Conservation (phyloP, 306 rosid genomes). For the Prunus campanulata region DNA sequence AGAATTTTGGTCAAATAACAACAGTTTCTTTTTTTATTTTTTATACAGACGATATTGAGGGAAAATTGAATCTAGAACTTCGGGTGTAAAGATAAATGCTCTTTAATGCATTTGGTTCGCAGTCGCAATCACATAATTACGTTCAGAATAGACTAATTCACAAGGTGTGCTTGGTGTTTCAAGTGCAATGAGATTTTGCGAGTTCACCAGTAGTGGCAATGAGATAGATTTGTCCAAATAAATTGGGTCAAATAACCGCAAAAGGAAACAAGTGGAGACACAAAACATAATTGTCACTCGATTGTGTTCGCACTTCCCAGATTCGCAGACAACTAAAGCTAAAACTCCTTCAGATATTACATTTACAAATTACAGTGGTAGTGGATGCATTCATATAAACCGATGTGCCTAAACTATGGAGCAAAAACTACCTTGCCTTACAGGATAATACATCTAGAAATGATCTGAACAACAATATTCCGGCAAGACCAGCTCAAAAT, state of each 20-base stretch:
- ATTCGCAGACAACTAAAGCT: constrained; percentile 13
- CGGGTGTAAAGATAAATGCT: no score
- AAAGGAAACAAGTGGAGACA: not conserved
- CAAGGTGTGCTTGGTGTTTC: not conserved
- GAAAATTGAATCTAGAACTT: no score
- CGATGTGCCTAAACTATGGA: constrained; percentile 2
- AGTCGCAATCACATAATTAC: no score
- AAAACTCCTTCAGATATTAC: constrained; percentile 23
- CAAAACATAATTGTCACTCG: not conserved
- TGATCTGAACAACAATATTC: constrained; percentile 3
- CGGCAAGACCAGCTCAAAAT: constrained; percentile 22
- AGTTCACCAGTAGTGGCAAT: not conserved
- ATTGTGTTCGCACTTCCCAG: constrained; percentile 13
- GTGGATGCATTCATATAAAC: constrained; percentile 5
- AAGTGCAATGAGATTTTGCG: not conserved
- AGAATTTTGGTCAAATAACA: no score
- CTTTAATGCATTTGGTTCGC: no score
- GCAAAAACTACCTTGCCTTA: not conserved
- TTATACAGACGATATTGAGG: no score
- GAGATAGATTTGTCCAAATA: not conserved
- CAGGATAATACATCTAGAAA: constrained; percentile 1
- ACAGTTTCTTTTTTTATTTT: no score
- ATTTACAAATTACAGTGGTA: constrained; percentile 66
- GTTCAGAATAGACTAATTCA: not conserved
- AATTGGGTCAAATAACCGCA: not conserved